Evolutionary conservation across 2,329 filamentous ascomycete species (phyloP).

Genomic region (Fusarium sp.): DNA sequence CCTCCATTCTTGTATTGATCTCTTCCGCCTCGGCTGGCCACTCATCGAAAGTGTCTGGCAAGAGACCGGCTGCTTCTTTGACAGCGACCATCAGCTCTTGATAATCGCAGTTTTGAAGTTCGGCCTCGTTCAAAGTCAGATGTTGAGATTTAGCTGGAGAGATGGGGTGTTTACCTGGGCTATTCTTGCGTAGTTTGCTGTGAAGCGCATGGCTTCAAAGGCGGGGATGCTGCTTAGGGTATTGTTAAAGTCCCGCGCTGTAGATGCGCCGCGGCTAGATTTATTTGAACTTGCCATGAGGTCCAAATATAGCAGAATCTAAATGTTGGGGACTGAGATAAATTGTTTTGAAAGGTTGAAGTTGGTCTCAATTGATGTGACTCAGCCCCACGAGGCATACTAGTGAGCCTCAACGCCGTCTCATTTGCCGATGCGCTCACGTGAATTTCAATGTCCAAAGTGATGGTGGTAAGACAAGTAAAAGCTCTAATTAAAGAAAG

Average conservation of each 20-base stretch:
- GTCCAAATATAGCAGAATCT: no score
- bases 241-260: constrained; percentile 11
- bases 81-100: constrained; percentile 1
- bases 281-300: constrained; percentile 1
- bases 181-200: constrained; percentile 4
- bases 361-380: neutral
- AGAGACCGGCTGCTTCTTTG: rapidly evolving
- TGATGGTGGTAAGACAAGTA: neutral
- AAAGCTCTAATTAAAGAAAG: neutral
- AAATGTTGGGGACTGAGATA: no score
- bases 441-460: neutral
- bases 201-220: constrained; percentile 19
- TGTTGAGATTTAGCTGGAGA: rapidly evolving
- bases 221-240: neutral
- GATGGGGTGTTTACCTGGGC: neutral
- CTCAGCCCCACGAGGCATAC: constrained; percentile 16
- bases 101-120: constrained; percentile 4
- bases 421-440: neutral
- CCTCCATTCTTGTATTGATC: neutral
- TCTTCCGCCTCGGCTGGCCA: constrained; percentile 16
- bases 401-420: neutral
- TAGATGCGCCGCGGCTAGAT: neutral
- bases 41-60: neutral
- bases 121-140: neutral
- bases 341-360: neutral